Evolutionary conservation across 768 basidiomycete species (phyloP), one percentile per base, ranked within the genome.

Genomic region (Xerocomellus dryophilus): DNA sequence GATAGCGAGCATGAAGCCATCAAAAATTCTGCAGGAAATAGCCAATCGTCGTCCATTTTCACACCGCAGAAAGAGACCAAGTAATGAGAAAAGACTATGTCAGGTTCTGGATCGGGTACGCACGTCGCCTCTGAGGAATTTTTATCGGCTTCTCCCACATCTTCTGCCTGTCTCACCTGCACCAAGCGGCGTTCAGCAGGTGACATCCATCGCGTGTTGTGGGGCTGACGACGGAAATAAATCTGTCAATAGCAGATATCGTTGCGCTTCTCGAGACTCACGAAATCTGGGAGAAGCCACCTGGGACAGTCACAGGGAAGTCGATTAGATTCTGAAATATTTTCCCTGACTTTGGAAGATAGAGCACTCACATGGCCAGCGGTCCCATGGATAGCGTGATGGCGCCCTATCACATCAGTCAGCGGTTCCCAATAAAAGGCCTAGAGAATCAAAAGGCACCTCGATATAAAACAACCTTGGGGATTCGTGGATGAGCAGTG

Each of bases 391-490:
- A 61, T 56, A 88, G 80, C 0, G 85, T 89, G 12, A 86, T 76
- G 0, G 81, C 73, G 3, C 88, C 88, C 80, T 88, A 27, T 32
- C 9, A 2, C 17, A 34, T 43, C 31, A 35, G 18, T 50, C 35
- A 34, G 42, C 47, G 11, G 25, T 27, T 15, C 3, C 6, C 17
- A 10, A 43, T 7, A 17, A 38, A 9, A 43, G 25, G 7, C 21
- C 1, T 3, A 4, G 18, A 10, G 17, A 20, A 40, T 11, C 39
- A 36, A 27, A 18, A 14, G 11, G 49, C 7, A 79, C 84, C 75
- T 85, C 87, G 39, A 88, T 85, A 65, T 78, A 85, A 66, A 89
- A 89, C 39, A 88, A 60, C 86, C 85, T 60, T 84, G 54, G 2
- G 29, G 43, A n/a, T 48, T 11, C 7, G 25, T 17, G 43, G 17